Base-by-base conservation (phyloP, 2,329 filamentous ascomycete species). In the Xylariaceae sp. region DNA sequence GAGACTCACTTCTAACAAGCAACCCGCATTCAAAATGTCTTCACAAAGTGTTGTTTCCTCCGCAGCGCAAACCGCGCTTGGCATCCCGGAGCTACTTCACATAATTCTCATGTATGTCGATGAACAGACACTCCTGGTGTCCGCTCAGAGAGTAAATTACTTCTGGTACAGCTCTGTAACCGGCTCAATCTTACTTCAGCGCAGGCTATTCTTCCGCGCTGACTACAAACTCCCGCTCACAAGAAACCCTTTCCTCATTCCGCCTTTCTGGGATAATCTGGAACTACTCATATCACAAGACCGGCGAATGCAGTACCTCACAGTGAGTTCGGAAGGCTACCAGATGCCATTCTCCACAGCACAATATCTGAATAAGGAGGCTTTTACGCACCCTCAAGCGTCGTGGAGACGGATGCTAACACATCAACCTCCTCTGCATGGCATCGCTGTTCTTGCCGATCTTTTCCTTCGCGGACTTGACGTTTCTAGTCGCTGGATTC, bases 41-140 rank as follows among this genome's bases (percentile, higher is more conserved):
- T 27, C 22, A 27, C 22, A 27, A 27, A 27, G 22, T 27, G 4
- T 27, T 27, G 22, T 27, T 27, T 7, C 22, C 22, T 5, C 22
- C 22, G 22, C 22, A 4, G 22, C 33, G 15, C 33, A 10, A 9
- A 12, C 15, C 10, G 33, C 15, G 33, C 15, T 36, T 9, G 33
- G 15, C 9, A 54, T 44, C 11, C 45, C 54, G 3, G 54, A 56
- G 47, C 39, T 54, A 15, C 41, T 54, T 11, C 52, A 56, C 33
- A 39, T 35, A 19, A 47, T 49, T 11, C 43, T 56, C n/a, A 41
- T 50, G 7, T 10, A 35, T 9, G 11, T 54, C 19, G 48, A 52
- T 44, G 42, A 35, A 35, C 39, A 42, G 10, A 50, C 51, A 3
- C 35, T 54, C 3, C 30, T 56, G 9, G 22, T 48, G 11, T 50